Evolutionary conservation across 345 rosid species (phyloP), one percentile per base, ranked within the genome.

Genomic region (Syzygium aromaticum): DNA sequence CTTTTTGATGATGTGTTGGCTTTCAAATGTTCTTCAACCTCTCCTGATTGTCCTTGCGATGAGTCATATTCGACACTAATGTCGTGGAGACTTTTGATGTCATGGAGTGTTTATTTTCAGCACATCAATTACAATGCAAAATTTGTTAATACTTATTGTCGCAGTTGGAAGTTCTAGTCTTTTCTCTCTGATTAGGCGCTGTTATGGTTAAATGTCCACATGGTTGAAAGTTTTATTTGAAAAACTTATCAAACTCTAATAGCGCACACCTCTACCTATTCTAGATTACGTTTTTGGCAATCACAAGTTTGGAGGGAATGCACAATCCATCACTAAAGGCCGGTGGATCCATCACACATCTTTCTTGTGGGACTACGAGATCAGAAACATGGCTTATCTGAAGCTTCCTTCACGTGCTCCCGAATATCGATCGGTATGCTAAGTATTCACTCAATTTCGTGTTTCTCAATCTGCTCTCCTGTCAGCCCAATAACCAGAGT

Each of bases 341-440:
- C 90, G 97, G 57, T 96, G 98, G 98, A 91, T 95, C 87, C 98
- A 96, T 89, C 99, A 97, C 88, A 96, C 98, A 8, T 97, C 99
- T 12, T 96, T 95, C 86, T 57, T 96, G 54, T 97, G 97, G 98
- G 98, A 97, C 88, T 97, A 93, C 56, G 89, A 91, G 77, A 92
- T 84, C 51, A 87, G 87, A 84, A 96, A 94, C 91, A 96, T 96
- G 98, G 90, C 94, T 86, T 97, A 96, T 92, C 92, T 96, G 91
- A 96, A 92, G 89, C 91, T 90, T 14, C 98, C 98, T 88, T 87
- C 91, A 5, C 92, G 90, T 85, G 96, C 93, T 86, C 98, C 98
- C 19, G 90, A 92, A 57, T 96, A 96, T 84, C 92, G 98, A 87
- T 77, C 88, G 91, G 98, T 94, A 91, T 86, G 61, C 59, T 87